Percentiles rank a stretch among this genome's conserved stretches.
These are phyloP conservation scores for Sporothrix pallida DNA, from an alignment of 2,329 filamentous ascomycete genomes.

Conservation along the genomic window DNA sequence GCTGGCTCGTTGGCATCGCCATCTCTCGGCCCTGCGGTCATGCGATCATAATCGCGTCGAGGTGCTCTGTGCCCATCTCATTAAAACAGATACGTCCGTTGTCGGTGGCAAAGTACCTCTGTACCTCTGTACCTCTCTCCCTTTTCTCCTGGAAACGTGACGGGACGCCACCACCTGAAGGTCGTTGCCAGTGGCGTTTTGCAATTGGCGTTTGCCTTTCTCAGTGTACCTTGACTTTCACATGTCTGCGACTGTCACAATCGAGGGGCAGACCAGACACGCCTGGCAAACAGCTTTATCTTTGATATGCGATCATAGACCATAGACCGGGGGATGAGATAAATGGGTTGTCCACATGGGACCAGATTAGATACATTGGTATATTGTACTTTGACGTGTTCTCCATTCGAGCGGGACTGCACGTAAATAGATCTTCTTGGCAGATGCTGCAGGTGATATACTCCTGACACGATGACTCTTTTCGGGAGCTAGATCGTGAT, in stretches of 20 bases:
- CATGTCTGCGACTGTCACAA: constrained; percentile 6
- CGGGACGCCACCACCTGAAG: neutral
- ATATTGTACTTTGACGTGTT: neutral
- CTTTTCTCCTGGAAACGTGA: neutral
- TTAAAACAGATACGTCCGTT: neutral
- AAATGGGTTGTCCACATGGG: no score
- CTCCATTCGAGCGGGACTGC: neutral
- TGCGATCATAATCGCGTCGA: neutral
- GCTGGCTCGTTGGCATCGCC: neutral
- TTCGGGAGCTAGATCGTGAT: neutral
- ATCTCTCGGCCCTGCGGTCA: neutral
- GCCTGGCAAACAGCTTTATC: neutral
- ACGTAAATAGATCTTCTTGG: neutral
- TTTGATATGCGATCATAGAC: neutral
- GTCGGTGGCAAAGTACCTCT: neutral
- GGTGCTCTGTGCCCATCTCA: neutral
- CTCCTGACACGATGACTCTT: neutral
- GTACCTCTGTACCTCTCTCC: neutral
- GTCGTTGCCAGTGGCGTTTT: neutral
- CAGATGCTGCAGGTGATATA: neutral
- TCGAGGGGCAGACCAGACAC: neutral
- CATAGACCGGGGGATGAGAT: neutral
- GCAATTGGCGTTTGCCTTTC: neutral
- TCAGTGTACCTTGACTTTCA: neutral
- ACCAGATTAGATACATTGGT: neutral